Conservation (phyloP, 345 rosid genomes). For the Anacardium occidentale region DNA sequence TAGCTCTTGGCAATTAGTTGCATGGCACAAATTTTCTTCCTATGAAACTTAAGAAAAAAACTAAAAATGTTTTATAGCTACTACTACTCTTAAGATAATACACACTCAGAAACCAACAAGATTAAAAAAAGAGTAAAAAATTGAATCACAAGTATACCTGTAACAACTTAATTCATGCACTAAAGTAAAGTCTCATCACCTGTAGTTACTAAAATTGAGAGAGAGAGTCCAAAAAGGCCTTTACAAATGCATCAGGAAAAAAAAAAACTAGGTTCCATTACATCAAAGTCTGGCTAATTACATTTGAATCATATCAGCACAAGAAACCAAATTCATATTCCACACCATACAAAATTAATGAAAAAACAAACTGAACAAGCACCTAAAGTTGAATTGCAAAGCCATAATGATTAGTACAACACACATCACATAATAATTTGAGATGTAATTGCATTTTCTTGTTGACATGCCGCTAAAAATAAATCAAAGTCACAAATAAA, state of each 20-base stretch:
- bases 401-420: neutral
- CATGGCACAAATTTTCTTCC: neutral
- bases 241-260: neutral
- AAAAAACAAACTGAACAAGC: neutral
- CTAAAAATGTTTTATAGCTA: neutral
- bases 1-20: neutral
- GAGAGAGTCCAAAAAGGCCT: neutral
- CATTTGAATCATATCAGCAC: neutral
- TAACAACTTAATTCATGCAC: neutral
- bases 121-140: neutral
- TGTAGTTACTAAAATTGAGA: neutral
- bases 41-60: constrained; percentile 4
- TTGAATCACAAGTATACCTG: neutral
- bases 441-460: neutral
- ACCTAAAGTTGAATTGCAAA: neutral
- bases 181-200: neutral
- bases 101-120: neutral
- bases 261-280: neutral
- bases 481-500: neutral
- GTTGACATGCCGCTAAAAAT: neutral
- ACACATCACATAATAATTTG: no score
- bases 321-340: neutral
- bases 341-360: neutral
- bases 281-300: neutral
- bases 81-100: neutral